A percentile compares a stretch with the other conserved stretches of the same genome.
phyloP scores from a whole-genome alignment of 1,284 basidiomycete genomes.

The Coriolopsis trogii region DNA sequence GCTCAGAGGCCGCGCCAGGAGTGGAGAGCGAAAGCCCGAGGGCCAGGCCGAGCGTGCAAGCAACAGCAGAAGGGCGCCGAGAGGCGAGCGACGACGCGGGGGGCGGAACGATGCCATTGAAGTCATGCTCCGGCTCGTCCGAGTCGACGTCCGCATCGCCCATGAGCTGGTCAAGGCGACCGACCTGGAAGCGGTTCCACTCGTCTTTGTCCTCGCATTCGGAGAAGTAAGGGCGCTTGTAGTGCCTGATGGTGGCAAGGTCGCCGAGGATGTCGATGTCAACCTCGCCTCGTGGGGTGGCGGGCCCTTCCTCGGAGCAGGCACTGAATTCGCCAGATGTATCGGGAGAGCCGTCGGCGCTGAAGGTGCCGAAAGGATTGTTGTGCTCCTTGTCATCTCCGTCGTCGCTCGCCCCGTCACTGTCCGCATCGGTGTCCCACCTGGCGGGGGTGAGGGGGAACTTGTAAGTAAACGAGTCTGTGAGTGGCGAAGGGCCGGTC shows the following conservation, averaged over 20 bases:
- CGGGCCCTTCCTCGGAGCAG: too few relatives aligned
- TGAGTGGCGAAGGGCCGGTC: not conserved
- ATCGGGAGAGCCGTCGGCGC: too few relatives aligned
- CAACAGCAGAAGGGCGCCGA: slow-evolving; percentile 14
- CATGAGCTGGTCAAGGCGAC: not conserved
- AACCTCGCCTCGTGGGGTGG: too few relatives aligned
- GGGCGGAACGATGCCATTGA: not conserved
- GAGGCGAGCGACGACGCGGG: slow-evolving; percentile 7
- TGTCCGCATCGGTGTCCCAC: slow-evolving; percentile 1
- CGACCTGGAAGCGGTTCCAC: not conserved
- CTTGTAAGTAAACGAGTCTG: slow-evolving; percentile 5
- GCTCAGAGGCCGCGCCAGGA: slow-evolving; percentile 5
- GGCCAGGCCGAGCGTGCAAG: not conserved
- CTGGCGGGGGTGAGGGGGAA: slow-evolving; percentile 1
- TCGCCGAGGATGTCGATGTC: too few relatives aligned
- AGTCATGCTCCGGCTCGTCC: slow-evolving; percentile 1
- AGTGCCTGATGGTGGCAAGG: too few relatives aligned
- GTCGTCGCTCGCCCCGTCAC: not conserved
- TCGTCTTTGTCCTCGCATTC: not conserved
- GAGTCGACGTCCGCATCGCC: not conserved
- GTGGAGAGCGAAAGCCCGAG: slow-evolving; percentile 1
- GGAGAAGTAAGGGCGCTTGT: too few relatives aligned
- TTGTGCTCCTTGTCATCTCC: not conserved
- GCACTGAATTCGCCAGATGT: too few relatives aligned
- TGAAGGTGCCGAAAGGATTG: too few relatives aligned